Evolutionary conservation across 1,284 basidiomycete species (phyloP).

Genomic region (Trametes pubescens): DNA sequence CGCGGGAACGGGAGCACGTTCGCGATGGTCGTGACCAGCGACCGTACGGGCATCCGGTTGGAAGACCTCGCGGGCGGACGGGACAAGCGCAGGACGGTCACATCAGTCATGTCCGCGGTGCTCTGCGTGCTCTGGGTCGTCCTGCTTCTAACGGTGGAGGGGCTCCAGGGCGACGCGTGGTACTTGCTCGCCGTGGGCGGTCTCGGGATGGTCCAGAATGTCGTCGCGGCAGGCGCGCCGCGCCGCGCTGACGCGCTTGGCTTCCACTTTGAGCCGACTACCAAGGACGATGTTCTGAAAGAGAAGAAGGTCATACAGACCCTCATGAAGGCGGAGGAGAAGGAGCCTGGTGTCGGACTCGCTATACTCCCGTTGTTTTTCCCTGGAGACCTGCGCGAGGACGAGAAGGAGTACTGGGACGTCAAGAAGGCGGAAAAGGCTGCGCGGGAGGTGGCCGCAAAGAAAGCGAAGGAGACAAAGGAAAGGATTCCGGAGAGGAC

Average conservation of each 20-base stretch:
- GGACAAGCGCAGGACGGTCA: conserved; percentile 22
- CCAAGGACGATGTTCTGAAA: conserved; percentile 17
- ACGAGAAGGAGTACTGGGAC: conserved; percentile 31
- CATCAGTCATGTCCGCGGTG: conserved; percentile 25
- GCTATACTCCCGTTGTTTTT: conserved; percentile 34
- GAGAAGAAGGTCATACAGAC: conserved; percentile 34
- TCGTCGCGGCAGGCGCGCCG: conserved; percentile 32
- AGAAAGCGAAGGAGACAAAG: neutral
- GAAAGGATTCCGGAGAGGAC: neutral
- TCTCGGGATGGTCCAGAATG: conserved; percentile 39
- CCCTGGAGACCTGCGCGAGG: conserved; percentile 32
- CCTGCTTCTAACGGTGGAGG: conserved; percentile 35
- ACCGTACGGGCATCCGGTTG: conserved; percentile 38
- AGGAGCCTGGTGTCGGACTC: conserved; percentile 30
- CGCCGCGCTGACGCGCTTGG: conserved; percentile 32
- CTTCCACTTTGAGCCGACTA: conserved; percentile 28
- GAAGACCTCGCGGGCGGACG: conserved; percentile 42
- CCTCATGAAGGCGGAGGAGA: conserved; percentile 31
- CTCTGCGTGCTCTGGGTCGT: conserved; percentile 34
- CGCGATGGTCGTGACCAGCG: conserved; percentile 44
- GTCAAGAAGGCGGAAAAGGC: conserved; percentile 14
- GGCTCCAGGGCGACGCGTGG: conserved; percentile 33
- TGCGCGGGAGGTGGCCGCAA: conserved; percentile 9
- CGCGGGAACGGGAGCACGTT: conserved; percentile 42
- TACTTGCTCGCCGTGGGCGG: conserved; percentile 35